Percentiles rank a stretch among this genome's conserved stretches.
phyloP scores from a whole-genome alignment of 1,139 yeast genomes.

The Candida tetrigidarum region DNA sequence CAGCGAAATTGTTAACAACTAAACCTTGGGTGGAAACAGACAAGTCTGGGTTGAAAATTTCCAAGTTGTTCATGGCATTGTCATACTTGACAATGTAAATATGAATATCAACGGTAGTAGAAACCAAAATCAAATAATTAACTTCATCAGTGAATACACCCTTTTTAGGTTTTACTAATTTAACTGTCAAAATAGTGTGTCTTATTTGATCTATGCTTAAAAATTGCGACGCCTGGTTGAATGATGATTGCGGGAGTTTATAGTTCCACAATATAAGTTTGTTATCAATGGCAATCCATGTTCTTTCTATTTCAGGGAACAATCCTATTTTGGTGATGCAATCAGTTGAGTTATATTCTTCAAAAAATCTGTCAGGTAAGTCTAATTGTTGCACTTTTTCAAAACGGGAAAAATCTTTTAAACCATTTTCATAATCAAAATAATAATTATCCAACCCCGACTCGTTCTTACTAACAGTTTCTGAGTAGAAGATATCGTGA shows the following conservation, averaged over 20 bases:
- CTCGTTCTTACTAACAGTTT: constrained; percentile 39
- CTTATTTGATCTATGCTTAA: constrained; percentile 82
- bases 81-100: constrained; percentile 73
- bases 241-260: constrained; percentile 56
- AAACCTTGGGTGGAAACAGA: constrained; percentile 80
- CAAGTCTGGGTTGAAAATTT: constrained; percentile 83
- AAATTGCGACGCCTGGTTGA: constrained; percentile 61
- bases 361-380: constrained; percentile 84
- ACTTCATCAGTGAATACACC: constrained; percentile 82
- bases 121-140: constrained; percentile 69
- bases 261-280: constrained; percentile 86
- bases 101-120: constrained; percentile 82
- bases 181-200: constrained; percentile 77
- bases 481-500: constrained; percentile 46
- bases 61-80: constrained; percentile 54
- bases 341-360: constrained; percentile 72
- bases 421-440: constrained; percentile 44
- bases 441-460: constrained; percentile 49
- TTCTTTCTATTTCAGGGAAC: constrained; percentile 78
- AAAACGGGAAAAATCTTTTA: constrained; percentile 71
- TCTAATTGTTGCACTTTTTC: constrained; percentile 69
- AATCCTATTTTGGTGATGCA: constrained; percentile 80
- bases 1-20: constrained; percentile 64
- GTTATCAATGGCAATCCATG: constrained; percentile 89
- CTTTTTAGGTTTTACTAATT: constrained; percentile 76